Evolutionary conservation across 2,329 filamentous ascomycete species (phyloP).

Genomic region (Lecanoromycetidae sp.): DNA sequence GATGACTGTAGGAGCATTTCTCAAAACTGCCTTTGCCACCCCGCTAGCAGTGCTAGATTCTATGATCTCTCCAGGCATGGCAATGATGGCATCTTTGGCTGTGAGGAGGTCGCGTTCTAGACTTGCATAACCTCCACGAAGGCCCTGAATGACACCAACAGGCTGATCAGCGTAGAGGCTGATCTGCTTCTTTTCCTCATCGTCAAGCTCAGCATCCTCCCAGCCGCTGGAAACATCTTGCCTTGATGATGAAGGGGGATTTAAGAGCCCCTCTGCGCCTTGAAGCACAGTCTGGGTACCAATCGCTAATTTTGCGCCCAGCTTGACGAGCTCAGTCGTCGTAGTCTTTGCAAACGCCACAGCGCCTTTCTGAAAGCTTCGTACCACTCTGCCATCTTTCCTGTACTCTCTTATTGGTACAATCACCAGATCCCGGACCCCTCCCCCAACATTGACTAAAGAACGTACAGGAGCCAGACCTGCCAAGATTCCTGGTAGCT

Average conservation of each 20-base stretch:
- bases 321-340: slow-evolving; percentile 81
- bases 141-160: slow-evolving; percentile 71
- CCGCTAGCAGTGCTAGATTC: slow-evolving; percentile 72
- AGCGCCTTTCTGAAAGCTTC: slow-evolving; percentile 84
- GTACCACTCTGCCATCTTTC: slow-evolving; percentile 84
- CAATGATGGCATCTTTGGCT: slow-evolving; percentile 83
- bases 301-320: slow-evolving; percentile 87
- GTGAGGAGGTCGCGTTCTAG: slow-evolving; percentile 77
- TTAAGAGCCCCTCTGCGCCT: slow-evolving; percentile 70
- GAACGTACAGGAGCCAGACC: slow-evolving; percentile 83
- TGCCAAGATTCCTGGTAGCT: slow-evolving; percentile 77
- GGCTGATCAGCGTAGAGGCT: slow-evolving; percentile 92
- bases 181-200: slow-evolving; percentile 64
- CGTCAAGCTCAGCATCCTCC: slow-evolving; percentile 50
- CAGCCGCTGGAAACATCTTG: slow-evolving; percentile 35
- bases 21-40: slow-evolving; percentile 59
- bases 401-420: slow-evolving; percentile 85
- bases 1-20: slow-evolving; percentile 82
- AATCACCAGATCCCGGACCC: slow-evolving; percentile 73
- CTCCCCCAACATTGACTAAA: slow-evolving; percentile 79
- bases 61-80: slow-evolving; percentile 81
- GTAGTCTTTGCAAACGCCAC: slow-evolving; percentile 85
- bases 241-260: slow-evolving; percentile 24
- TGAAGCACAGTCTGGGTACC: slow-evolving; percentile 90
- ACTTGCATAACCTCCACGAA: slow-evolving; percentile 70